Evolutionary conservation across 2,329 filamentous ascomycete species (phyloP).

Genomic region (Xylariaceae sp.): DNA sequence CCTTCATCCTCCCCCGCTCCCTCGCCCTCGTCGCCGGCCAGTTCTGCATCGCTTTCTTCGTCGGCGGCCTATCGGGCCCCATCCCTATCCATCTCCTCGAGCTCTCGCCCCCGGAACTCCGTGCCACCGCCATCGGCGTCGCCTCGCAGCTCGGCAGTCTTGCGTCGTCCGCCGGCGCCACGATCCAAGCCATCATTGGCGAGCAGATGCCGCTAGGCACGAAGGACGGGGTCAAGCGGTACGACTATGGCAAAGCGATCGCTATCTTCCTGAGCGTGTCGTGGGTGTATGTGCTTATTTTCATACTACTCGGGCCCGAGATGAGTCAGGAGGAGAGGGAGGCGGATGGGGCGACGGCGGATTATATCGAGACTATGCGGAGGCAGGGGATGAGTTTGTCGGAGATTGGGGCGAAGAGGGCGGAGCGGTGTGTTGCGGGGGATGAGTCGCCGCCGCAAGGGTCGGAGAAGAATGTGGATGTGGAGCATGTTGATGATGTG

Average conservation of each 20-base stretch:
- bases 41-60: conserved; percentile 16
- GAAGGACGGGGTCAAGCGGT: conserved; percentile 16
- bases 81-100: conserved; percentile 19
- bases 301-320: conserved; percentile 18
- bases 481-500: conserved; percentile 9
- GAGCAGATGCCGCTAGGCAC: conserved; percentile 17
- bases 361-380: conserved; percentile 18
- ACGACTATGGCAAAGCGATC: conserved; percentile 20
- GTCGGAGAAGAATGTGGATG: conserved; percentile 13
- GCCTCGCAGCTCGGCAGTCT: conserved; percentile 22
- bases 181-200: conserved; percentile 20
- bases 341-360: conserved; percentile 9
- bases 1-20: conserved; percentile 16
- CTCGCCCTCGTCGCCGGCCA: conserved; percentile 11
- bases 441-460: conserved; percentile 1
- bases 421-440: conserved; percentile 1
- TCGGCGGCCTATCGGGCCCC: conserved; percentile 17
- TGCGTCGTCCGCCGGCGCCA: conserved; percentile 17
- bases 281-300: conserved; percentile 15
- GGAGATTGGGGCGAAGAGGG: conserved; percentile 16
- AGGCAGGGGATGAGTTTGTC: conserved; percentile 17
- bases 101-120: conserved; percentile 18
- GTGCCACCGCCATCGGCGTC: conserved; percentile 14
- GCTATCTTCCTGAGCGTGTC: conserved; percentile 16
- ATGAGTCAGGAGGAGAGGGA: conserved; percentile 23